These are phyloP conservation scores for Penicillium verhagenii DNA, from an alignment of 495 filamentous ascomycete species.

Conservation along the genomic window DNA sequence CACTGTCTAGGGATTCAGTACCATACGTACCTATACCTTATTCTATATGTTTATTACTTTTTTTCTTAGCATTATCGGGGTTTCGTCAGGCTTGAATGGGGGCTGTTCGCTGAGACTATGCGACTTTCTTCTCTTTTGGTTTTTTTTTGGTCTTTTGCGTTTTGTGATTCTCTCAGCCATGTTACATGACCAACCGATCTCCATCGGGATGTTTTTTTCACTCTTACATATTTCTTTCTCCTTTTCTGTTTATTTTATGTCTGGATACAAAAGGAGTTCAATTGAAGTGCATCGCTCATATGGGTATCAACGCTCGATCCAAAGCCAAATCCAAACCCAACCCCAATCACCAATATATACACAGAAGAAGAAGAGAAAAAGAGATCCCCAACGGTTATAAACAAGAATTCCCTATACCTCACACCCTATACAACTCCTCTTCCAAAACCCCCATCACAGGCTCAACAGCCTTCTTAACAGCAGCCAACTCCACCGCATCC, in stretches of 20 bases:
- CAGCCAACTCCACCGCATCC: slow-evolving; percentile 46
- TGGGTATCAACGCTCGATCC: slow-evolving; percentile 18
- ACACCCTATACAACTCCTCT: slow-evolving; percentile 36
- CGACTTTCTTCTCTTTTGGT: not conserved
- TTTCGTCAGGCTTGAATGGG: not conserved
- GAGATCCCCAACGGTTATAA: not conserved
- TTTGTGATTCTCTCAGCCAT: not conserved
- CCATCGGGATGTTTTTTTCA: not conserved
- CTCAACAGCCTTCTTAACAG: slow-evolving; percentile 49
- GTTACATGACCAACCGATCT: not conserved
- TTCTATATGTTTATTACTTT: slow-evolving; percentile 6
- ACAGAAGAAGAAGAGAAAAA: no score
- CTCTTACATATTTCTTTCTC: not conserved
- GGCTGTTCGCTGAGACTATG: not conserved
- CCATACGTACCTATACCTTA: slow-evolving; percentile 2
- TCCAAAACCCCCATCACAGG: slow-evolving; percentile 51
- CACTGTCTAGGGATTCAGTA: slow-evolving; percentile 61
- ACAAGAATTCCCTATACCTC: not conserved
- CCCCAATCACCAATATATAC: not conserved
- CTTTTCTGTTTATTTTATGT: not conserved
- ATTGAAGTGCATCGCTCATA: slow-evolving; percentile 2
- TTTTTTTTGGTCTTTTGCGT: no score
- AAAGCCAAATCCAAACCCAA: not conserved
- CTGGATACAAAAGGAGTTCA: slow-evolving; percentile 6
- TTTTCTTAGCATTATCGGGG: slow-evolving; percentile 2